Percentiles rank a stretch among this genome's conserved stretches.
These are phyloP conservation scores for Lobulomyces angularis DNA, from an alignment of 192 early-diverging fungal species.

Conservation along the genomic window DNA sequence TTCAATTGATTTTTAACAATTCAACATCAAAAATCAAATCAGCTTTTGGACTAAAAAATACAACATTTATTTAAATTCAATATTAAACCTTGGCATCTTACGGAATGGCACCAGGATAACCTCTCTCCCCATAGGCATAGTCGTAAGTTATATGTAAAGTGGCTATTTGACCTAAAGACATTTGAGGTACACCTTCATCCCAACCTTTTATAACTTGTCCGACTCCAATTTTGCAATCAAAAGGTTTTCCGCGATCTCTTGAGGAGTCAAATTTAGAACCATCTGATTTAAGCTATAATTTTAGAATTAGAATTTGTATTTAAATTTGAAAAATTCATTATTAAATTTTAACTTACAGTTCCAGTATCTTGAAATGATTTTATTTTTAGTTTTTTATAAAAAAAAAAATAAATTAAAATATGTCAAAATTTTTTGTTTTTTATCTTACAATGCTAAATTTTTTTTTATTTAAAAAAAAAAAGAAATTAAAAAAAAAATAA, in stretches of 20 bases:
- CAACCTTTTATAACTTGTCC: constrained; percentile 76
- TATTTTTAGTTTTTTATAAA: constrained; percentile 2
- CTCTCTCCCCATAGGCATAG: constrained; percentile 64
- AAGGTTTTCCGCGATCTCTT: constrained; percentile 70
- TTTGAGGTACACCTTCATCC: constrained; percentile 85
- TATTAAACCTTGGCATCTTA: not conserved
- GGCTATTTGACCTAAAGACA: constrained; percentile 82
- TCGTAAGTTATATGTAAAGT: constrained; percentile 72
- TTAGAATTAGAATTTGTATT: constrained; percentile 5
- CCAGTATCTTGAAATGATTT: too few relatives aligned
- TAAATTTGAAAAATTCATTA: not conserved
- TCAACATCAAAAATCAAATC: constrained; percentile 79
- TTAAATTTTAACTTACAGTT: constrained; percentile 17
- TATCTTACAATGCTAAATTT: not conserved
- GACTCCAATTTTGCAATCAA: constrained; percentile 78
- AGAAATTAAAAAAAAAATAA: not conserved
- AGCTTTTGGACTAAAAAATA: constrained; percentile 34
- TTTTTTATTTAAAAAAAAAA: not conserved
- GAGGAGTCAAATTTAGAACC: constrained; percentile 84
- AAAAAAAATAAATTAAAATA: not conserved
- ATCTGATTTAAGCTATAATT: constrained; percentile 31
- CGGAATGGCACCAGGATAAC: constrained; percentile 38
- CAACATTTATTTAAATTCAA: not conserved
- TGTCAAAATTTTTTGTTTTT: not conserved
- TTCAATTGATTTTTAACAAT: constrained; percentile 48